These are phyloP conservation scores for Cercophora samala DNA, from an alignment of 495 filamentous ascomycete genomes.

Conservation along the genomic window DNA sequence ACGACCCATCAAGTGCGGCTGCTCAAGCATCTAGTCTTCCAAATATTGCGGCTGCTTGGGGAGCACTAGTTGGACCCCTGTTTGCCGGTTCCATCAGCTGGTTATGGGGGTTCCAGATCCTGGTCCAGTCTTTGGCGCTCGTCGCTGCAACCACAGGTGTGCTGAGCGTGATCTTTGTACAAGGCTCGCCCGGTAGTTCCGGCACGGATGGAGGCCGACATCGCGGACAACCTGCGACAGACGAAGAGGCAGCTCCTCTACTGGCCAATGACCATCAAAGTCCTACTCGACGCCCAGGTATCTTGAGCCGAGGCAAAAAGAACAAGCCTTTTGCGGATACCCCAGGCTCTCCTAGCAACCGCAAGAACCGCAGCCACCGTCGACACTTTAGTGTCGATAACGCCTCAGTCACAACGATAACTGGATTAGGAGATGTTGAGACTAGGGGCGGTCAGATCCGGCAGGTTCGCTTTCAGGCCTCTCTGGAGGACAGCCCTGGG, in stretches of 20 bases:
- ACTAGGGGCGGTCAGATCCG: not conserved
- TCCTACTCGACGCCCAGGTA: not conserved
- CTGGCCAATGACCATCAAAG: conserved; percentile 10
- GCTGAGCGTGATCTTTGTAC: conserved; percentile 25
- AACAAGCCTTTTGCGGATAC: not conserved
- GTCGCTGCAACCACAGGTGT: conserved; percentile 20
- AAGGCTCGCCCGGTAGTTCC: conserved; percentile 29
- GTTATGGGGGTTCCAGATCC: conserved; percentile 25
- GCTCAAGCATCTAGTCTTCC: conserved; percentile 24
- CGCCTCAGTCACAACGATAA: conserved; percentile 26
- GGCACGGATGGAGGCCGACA: not conserved
- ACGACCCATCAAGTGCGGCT: conserved; percentile 10
- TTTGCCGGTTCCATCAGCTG: conserved; percentile 23
- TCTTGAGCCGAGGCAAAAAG: not conserved
- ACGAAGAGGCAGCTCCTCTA: conserved; percentile 31
- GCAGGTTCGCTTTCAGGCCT: conserved; percentile 30
- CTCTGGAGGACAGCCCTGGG: conserved; percentile 21
- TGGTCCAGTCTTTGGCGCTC: conserved; percentile 20
- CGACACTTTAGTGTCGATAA: conserved; percentile 35
- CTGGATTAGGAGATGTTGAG: conserved; percentile 20
- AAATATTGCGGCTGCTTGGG: conserved; percentile 28
- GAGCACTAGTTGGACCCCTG: conserved; percentile 29
- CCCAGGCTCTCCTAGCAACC: conserved; percentile 8
- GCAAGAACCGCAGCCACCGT: conserved; percentile 18
- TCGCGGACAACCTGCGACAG: not conserved